Conservation (phyloP, 257 asterid genomes). For the Solanum habrochaites region DNA sequence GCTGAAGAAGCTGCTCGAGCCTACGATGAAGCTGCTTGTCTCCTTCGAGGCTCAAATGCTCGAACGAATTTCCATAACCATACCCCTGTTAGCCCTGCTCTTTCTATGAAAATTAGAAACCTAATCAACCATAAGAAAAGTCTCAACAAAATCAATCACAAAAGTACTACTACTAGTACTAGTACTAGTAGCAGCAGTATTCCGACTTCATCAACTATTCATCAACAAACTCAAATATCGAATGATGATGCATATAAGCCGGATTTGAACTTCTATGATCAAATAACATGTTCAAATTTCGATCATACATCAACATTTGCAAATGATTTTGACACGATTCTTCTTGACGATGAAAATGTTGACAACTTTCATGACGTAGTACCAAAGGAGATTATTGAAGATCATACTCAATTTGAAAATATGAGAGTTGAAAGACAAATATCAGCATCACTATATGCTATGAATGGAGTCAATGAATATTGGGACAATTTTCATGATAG, state of each 20-base stretch:
- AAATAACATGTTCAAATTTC: slow-evolving; percentile 12
- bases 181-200: neutral
- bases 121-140: slow-evolving; percentile 46
- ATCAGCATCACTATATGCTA: slow-evolving; percentile 58
- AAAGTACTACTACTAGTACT: neutral
- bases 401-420: slow-evolving; percentile 25
- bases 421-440: slow-evolving; percentile 61
- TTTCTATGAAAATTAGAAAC: slow-evolving; percentile 61
- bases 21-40: slow-evolving; percentile 80
- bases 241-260: slow-evolving; percentile 50
- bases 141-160: slow-evolving; percentile 18
- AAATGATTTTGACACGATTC: slow-evolving; percentile 20
- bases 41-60: slow-evolving; percentile 68
- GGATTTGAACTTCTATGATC: slow-evolving; percentile 33
- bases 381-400: slow-evolving; percentile 9
- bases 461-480: slow-evolving; percentile 53
- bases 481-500: slow-evolving; percentile 41
- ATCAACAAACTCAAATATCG: neutral
- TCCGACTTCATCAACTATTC: neutral
- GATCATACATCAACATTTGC: slow-evolving; percentile 5
- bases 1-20: slow-evolving; percentile 91
- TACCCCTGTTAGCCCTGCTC: slow-evolving; percentile 59
- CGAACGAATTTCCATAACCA: slow-evolving; percentile 59
- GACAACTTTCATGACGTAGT: neutral
- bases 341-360: slow-evolving; percentile 6